These are phyloP conservation scores for Stachybotrys echinatus DNA, from an alignment of 2,329 filamentous ascomycete species.

Conservation along the genomic window DNA sequence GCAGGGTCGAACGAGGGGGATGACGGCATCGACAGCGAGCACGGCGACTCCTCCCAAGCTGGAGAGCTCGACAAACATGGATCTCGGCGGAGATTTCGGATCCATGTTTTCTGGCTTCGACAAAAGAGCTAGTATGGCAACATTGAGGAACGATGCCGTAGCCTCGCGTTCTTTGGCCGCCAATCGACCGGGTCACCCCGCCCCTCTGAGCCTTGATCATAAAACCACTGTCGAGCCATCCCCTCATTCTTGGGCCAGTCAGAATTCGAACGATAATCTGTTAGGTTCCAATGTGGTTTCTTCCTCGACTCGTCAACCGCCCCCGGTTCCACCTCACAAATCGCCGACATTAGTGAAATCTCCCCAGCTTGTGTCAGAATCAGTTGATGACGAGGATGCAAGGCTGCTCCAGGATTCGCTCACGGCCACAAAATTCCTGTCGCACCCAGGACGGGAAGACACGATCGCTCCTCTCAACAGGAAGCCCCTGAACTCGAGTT, in stretches of 20 bases:
- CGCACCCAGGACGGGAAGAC: slow-evolving; percentile 31
- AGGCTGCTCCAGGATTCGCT: slow-evolving; percentile 48
- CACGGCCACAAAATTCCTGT: slow-evolving; percentile 41
- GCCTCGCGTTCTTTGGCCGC: slow-evolving; percentile 40
- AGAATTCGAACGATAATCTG: slow-evolving; percentile 40
- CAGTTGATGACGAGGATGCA: slow-evolving; percentile 47
- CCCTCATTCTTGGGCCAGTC: slow-evolving; percentile 46
- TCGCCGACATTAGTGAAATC: slow-evolving; percentile 19
- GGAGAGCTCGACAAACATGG: slow-evolving; percentile 38
- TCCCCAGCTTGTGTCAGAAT: slow-evolving; percentile 20
- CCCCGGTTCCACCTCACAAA: slow-evolving; percentile 35
- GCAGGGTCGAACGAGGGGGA: slow-evolving; percentile 38
- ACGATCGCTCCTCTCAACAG: slow-evolving; percentile 25
- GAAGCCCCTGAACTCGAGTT: slow-evolving; percentile 19
- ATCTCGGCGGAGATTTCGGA: slow-evolving; percentile 53
- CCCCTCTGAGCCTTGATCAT: slow-evolving; percentile 43
- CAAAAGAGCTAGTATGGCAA: slow-evolving; percentile 47
- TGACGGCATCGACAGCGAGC: slow-evolving; percentile 48
- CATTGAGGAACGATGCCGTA: slow-evolving; percentile 35
- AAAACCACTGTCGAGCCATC: slow-evolving; percentile 36
- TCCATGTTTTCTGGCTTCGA: slow-evolving; percentile 52
- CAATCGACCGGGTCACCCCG: slow-evolving; percentile 35
- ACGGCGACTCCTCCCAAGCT: slow-evolving; percentile 47
- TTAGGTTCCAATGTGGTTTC: slow-evolving; percentile 32
- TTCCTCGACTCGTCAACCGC: slow-evolving; percentile 29